Percentiles rank a stretch among this genome's conserved stretches.
Evolutionary conservation across 306 rosid genomes (phyloP).

Genomic region (Coriaria nepalensis): DNA sequence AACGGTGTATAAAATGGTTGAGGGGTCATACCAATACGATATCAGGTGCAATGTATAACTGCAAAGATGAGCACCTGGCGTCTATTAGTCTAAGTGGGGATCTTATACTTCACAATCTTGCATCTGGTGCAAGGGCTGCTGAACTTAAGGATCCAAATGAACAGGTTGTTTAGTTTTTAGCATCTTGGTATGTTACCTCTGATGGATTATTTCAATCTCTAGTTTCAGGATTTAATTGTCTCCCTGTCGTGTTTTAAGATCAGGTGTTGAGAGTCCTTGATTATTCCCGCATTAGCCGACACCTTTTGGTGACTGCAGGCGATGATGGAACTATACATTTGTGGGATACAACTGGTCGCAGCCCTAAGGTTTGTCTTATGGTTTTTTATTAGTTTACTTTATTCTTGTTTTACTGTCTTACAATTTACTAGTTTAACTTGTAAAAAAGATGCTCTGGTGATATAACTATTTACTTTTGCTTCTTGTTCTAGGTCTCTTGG

Average conservation of each 20-base stretch:
- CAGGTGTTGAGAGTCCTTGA: slow-evolving; percentile 98
- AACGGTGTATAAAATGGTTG: slow-evolving; percentile 89
- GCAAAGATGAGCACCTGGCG: slow-evolving; percentile 96
- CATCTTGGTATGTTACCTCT: slow-evolving; percentile 11
- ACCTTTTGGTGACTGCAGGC: slow-evolving; percentile 92
- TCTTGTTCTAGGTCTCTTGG: slow-evolving; percentile 63
- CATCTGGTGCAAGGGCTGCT: slow-evolving; percentile 87
- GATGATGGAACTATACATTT: slow-evolving; percentile 90
- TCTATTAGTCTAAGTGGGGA: slow-evolving; percentile 90
- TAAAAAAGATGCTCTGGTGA: slow-evolving; percentile 1
- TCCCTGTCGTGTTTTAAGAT: slow-evolving; percentile 62
- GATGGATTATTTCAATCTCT: slow-evolving; percentile 10
- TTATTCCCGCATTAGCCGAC: slow-evolving; percentile 85
- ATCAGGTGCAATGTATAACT: slow-evolving; percentile 84
- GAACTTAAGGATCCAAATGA: slow-evolving; percentile 90
- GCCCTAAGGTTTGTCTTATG: slow-evolving; percentile 57
- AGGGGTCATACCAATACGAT: slow-evolving; percentile 77
- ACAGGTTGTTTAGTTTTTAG: slow-evolving; percentile 56
- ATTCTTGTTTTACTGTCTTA: no score
- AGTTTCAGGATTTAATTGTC: slow-evolving; percentile 32
- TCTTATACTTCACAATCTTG: slow-evolving; percentile 91
- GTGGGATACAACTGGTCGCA: slow-evolving; percentile 97
- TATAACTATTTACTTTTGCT: slow-evolving; percentile 9
- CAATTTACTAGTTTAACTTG: background rate
- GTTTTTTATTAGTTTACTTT: no score